Base-by-base conservation (phyloP, 805 yeast species). In the Yueomyces sinensis region DNA sequence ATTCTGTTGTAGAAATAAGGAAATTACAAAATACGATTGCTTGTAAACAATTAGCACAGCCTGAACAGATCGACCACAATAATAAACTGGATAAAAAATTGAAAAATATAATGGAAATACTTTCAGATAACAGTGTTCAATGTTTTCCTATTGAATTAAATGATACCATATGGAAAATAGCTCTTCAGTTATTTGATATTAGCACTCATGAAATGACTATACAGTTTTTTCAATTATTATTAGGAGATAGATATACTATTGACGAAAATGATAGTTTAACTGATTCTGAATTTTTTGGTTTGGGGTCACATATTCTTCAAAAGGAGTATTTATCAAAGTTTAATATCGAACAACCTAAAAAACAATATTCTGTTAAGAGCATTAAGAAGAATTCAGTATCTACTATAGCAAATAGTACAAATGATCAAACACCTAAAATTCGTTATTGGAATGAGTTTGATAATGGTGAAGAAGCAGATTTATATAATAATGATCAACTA, bases 371-470 rank as follows among this genome's bases (percentile, higher is more conserved):
- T 7, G 24, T 20, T 20, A 20, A 7, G 11, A 7, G 1, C 7
- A 20, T 7, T 7, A 20, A 20, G 24, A 20, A 20, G 24, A 20
- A 7, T 20, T 20, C 24, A 20, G 11, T 20, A 20, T 11, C 24
- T 7, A 20, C 24, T 20, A n/a, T n/a, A n/a, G 11, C 24, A 11
- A 20, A 20, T 20, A 20, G 11, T 7, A 20, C 11, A 7, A 20
- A 20, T 20, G 24, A 20, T 7, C 11, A 7, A 20, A 7, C 7
- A 20, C 2, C 24, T 1, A 20, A 20, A 7, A 35, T 45, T 4
- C 39, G 58, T 22, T 54, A 54, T 32, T 54, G 59, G 59, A 54
- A 54, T 37, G 59, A 54, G 39, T 53, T 54, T 37, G 59, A 54
- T 36, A 55, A 51, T 33, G 56, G 47, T 1, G 53, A 52, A 22